Conservation (phyloP, 2,329 filamentous ascomycete genomes). For the Ceratocystis alfenasii region DNA sequence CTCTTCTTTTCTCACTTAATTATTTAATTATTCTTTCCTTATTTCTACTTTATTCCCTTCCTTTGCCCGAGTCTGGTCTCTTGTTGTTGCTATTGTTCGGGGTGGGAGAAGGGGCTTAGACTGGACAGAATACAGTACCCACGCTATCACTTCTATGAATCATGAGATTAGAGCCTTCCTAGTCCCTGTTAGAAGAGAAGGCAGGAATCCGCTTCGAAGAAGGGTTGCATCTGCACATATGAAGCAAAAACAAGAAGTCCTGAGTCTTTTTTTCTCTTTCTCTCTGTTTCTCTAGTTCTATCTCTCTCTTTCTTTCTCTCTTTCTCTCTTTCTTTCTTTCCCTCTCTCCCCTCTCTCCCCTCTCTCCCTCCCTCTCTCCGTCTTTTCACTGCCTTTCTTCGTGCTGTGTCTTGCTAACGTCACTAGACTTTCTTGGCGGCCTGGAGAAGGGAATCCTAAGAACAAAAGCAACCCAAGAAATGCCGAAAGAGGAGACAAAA, state of each 20-base stretch:
- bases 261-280: background rate
- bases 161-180: background rate
- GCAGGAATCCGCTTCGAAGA: background rate
- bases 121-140: background rate
- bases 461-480: background rate
- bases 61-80: background rate
- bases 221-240: background rate
- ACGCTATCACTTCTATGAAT: background rate
- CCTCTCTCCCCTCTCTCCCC: too few species aligned
- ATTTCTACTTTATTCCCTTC: background rate
- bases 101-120: background rate
- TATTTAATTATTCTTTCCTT: background rate
- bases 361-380: background rate
- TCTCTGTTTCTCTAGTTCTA: background rate
- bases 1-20: background rate
- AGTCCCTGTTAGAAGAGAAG: background rate
- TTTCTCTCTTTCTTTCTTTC: background rate
- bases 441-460: background rate
- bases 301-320: background rate
- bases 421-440: background rate
- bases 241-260: background rate
- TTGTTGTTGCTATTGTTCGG: background rate
- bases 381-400: background rate
- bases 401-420: background rate
- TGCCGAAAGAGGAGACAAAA: constrained; percentile 8